Evolutionary conservation across 2,329 filamentous ascomycete genomes (phyloP).

Genomic region (Grosmannia serpens): DNA sequence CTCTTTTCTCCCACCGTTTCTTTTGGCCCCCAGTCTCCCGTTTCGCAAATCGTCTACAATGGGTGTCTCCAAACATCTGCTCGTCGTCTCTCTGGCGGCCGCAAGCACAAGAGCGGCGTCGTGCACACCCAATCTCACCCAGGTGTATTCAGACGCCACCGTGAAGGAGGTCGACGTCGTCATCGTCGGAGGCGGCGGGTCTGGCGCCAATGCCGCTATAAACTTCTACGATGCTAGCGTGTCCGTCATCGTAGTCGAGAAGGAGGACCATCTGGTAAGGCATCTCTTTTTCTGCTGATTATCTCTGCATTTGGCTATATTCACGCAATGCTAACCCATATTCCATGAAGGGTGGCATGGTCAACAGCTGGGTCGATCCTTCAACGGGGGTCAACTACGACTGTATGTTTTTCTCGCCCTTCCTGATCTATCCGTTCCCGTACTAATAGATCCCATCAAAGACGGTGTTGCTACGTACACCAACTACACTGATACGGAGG

Average conservation of each 20-base stretch:
- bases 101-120: neutral
- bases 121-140: neutral
- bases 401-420: slow-evolving; percentile 9
- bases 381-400: slow-evolving; percentile 21
- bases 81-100: neutral
- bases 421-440: neutral
- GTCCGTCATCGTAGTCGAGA: slow-evolving; percentile 24
- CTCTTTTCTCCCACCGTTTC: neutral
- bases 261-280: slow-evolving; percentile 19
- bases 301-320: too few relatives aligned
- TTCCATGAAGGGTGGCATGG: slow-evolving; percentile 31
- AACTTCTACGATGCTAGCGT: slow-evolving; percentile 22
- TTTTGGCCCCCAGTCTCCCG: neutral
- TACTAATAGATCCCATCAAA: neutral
- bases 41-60: neutral
- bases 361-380: slow-evolving; percentile 33
- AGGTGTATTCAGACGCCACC: neutral
- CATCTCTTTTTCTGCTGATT: neutral
- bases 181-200: slow-evolving; percentile 24
- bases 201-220: slow-evolving; percentile 25
- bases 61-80: neutral
- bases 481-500: slow-evolving; percentile 24
- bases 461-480: slow-evolving; percentile 25
- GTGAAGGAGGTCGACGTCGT: slow-evolving; percentile 18
- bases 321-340: neutral